Percentiles rank a stretch among this genome's conserved stretches.
These are phyloP conservation scores for Candida tallmaniae DNA, from an alignment of 805 yeast species.

Conservation along the genomic window DNA sequence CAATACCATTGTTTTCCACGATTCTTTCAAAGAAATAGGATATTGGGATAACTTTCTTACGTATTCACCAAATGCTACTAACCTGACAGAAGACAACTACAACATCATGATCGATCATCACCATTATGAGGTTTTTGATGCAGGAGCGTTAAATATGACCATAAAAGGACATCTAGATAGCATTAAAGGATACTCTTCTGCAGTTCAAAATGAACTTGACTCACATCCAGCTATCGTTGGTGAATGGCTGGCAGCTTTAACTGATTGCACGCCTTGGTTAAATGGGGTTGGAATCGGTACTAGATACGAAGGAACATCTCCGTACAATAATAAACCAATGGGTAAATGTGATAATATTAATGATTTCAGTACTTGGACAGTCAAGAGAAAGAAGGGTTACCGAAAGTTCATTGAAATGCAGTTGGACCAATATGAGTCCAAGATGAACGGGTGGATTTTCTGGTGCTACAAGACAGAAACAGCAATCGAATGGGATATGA, in stretches of 20 bases:
- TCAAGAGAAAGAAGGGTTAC: conserved; percentile 40
- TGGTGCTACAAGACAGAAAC: conserved; percentile 71
- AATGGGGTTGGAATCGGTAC: conserved; percentile 67
- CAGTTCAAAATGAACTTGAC: conserved; percentile 33
- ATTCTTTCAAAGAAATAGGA: conserved; percentile 55
- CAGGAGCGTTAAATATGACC: conserved; percentile 19
- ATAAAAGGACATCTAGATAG: conserved; percentile 27
- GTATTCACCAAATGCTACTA: conserved; percentile 9
- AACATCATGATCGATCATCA: conserved; percentile 39
- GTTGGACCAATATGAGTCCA: conserved; percentile 45
- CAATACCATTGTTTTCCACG: conserved; percentile 54
- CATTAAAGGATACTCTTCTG: conserved; percentile 26
- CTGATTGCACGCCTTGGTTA: conserved; percentile 67
- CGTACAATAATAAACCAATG: conserved; percentile 14
- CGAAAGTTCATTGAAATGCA: conserved; percentile 58
- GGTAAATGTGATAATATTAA: conserved; percentile 46
- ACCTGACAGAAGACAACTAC: conserved; percentile 21
- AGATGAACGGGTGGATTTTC: conserved; percentile 58
- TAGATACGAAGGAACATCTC: conserved; percentile 49
- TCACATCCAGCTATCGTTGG: conserved; percentile 55
- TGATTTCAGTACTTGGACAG: conserved; percentile 39
- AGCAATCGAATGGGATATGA: conserved; percentile 66
- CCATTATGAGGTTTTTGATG: conserved; percentile 34
- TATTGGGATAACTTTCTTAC: conserved; percentile 43
- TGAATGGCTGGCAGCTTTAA: conserved; percentile 71